These are phyloP conservation scores for Paralagenidium karlingii DNA, from an alignment of 352 stramenopile genomes.

Conservation along the genomic window DNA sequence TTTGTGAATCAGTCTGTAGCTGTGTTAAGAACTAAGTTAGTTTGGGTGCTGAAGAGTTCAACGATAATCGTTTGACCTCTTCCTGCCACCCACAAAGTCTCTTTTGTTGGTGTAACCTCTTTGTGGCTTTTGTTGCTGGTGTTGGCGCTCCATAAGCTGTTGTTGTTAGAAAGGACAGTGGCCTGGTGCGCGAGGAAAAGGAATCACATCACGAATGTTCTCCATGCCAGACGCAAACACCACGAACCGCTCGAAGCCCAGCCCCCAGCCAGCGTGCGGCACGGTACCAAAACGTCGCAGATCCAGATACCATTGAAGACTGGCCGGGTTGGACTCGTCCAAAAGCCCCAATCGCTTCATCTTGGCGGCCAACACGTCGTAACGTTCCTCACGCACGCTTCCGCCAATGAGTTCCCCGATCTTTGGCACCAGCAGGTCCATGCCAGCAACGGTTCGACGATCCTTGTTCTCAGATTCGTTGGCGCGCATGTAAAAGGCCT, in stretches of 20 bases:
- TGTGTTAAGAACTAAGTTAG: too few relatives aligned
- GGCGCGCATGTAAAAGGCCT: conserved; percentile 99
- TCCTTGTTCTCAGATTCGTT: conserved; percentile 72
- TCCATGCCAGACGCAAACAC: conserved; percentile 97
- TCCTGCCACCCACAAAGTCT: too few relatives aligned
- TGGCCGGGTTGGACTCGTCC: conserved; percentile 41
- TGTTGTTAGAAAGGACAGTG: too few relatives aligned
- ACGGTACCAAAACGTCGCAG: conserved; percentile 94
- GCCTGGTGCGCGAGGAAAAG: conserved; percentile 93
- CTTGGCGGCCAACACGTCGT: conserved; percentile 80
- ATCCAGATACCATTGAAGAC: conserved; percentile 97
- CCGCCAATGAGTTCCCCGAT: conserved; percentile 95
- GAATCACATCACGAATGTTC: conserved; percentile 98
- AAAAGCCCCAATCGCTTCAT: conserved; percentile 42
- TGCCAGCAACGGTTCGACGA: conserved; percentile 92
- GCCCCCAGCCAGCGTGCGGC: conserved; percentile 94
- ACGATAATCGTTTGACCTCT: too few relatives aligned
- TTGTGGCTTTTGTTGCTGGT: too few relatives aligned
- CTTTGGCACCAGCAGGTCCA: conserved; percentile 95
- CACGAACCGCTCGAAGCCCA: conserved; percentile 97
- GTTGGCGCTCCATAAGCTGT: too few relatives aligned
- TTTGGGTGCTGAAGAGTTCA: too few relatives aligned
- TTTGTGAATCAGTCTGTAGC: too few relatives aligned
- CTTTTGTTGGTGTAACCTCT: too few relatives aligned
- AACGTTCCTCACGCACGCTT: conserved; percentile 91